A percentile compares a stretch with the other conserved stretches of the same genome.
Conservation (phyloP, 805 yeast genomes). For the Spathaspora passalidarum region DNA sequence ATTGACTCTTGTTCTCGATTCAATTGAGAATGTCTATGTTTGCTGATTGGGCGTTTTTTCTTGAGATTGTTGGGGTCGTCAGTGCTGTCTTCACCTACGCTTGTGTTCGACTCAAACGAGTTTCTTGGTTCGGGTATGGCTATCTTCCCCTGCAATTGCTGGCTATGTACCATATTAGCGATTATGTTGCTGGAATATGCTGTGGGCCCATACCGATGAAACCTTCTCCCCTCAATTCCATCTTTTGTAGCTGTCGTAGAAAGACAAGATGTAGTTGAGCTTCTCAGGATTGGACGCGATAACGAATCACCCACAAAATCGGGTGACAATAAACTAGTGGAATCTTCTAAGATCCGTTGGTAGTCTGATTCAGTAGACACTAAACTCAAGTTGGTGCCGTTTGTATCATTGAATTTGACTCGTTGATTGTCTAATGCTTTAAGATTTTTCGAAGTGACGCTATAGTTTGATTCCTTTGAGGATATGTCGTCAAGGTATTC, state of each 20-base stretch:
- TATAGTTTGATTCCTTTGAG: conserved; percentile 9
- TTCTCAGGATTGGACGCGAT: conserved; percentile 60
- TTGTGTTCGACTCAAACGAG: background rate
- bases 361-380: conserved; percentile 25
- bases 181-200: conserved; percentile 31
- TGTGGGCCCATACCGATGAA: conserved; percentile 44
- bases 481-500: conserved; percentile 14
- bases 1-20: background rate
- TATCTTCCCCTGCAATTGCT: conserved; percentile 4
- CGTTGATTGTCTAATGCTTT: conserved; percentile 8
- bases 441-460: conserved; percentile 19
- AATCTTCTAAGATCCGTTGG: conserved; percentile 11
- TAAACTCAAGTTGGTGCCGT: conserved; percentile 22
- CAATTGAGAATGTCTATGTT: background rate
- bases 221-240: conserved; percentile 63
- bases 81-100: background rate
- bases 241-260: conserved; percentile 74
- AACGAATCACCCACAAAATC: conserved; percentile 18
- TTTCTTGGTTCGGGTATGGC: background rate
- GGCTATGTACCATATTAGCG: conserved; percentile 23
- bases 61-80: background rate
- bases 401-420: background rate
- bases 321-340: conserved; percentile 1
- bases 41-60: background rate
- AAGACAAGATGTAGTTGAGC: conserved; percentile 62